These are phyloP conservation scores for Pecoramyces ruminantium DNA, from an alignment of 192 early-diverging fungal species.

Conservation along the genomic window DNA sequence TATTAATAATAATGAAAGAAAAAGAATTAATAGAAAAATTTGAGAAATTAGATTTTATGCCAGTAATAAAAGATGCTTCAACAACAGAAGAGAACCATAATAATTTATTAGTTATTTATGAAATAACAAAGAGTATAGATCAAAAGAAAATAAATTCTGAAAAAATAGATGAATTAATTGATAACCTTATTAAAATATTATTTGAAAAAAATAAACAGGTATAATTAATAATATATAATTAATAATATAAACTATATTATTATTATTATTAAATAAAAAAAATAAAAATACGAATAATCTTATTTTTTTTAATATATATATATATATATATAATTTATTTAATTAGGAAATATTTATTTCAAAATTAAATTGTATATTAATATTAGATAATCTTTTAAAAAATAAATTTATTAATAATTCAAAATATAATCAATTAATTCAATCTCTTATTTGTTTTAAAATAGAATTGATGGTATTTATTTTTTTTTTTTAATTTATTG, in stretches of 20 bases:
- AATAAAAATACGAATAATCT: no score
- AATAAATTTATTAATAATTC: not conserved
- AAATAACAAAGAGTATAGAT: not conserved
- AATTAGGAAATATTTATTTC: not conserved
- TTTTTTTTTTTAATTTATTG: no score
- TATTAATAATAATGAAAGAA: not conserved
- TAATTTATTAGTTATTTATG: not conserved
- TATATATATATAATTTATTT: no score
- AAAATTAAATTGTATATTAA: not conserved
- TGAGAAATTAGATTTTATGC: not conserved
- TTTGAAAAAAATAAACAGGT: not conserved
- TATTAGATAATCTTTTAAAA: not conserved
- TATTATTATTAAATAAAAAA: not conserved
- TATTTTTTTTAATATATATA: no score
- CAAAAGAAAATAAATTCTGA: not conserved
- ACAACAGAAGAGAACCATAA: not conserved
- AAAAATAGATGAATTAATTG: not conserved
- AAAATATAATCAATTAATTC: not conserved
- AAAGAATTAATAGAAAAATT: not conserved
- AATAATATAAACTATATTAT: not conserved
- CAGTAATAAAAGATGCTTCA: not conserved
- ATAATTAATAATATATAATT: not conserved
- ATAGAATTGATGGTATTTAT: not conserved
- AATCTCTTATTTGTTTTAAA: not conserved
- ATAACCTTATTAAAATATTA: not conserved